phyloP scores from a whole-genome alignment of 225 moss, liverwort and hornwort genomes.

The Rhytidiadelphus loreus region DNA sequence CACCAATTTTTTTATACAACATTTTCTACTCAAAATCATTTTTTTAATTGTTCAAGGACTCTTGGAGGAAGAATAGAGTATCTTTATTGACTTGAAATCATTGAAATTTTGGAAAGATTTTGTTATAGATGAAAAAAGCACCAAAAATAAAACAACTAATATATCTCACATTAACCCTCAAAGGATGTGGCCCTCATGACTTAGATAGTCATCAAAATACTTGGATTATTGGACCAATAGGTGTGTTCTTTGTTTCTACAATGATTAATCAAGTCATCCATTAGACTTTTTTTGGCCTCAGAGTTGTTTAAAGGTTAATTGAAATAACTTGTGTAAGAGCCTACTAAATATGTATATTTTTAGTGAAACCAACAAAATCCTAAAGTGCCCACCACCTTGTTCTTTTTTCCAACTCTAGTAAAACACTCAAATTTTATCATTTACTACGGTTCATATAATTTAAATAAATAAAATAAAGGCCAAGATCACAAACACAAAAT shows the following conservation, averaged over 20 bases:
- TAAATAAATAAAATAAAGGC: background rate
- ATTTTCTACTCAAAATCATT: background rate
- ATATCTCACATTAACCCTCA: accelerated
- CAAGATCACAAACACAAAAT: background rate
- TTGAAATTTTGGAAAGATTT: no score
- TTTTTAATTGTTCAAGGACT: background rate
- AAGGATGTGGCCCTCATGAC: no score
- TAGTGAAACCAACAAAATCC: background rate
- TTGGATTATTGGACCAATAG: no score
- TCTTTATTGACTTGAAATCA: no score
- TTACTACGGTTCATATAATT: background rate
- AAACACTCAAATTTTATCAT: background rate
- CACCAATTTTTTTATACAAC: background rate
- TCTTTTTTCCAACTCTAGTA: background rate
- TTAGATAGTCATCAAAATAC: no score
- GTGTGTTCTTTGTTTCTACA: no score
- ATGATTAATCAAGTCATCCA: no score
- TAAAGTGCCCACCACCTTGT: background rate
- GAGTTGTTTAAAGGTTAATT: no score
- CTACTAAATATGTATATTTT: background rate
- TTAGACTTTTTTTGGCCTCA: no score
- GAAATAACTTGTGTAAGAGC: background rate
- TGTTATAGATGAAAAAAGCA: no score
- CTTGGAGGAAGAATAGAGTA: no score
- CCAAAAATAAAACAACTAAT: background rate